These are phyloP conservation scores for Aspergillus aculeatinus DNA, from an alignment of 2,329 filamentous ascomycete genomes.

Conservation along the genomic window DNA sequence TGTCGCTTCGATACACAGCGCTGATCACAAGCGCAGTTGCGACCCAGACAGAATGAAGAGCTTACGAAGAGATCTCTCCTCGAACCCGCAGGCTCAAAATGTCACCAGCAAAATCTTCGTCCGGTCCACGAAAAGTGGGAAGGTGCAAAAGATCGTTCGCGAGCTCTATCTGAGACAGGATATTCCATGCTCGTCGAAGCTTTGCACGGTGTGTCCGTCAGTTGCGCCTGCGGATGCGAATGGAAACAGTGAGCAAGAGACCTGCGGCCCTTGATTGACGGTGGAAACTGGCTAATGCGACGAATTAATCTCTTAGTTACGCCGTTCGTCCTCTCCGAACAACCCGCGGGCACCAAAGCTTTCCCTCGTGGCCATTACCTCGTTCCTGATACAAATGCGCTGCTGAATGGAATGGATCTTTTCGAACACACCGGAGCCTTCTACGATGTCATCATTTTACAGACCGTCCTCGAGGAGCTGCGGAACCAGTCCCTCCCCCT, in stretches of 20 bases:
- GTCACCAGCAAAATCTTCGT: conserved; percentile 96
- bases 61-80: conserved; percentile 56
- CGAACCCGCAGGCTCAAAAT: conserved; percentile 62
- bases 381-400: conserved; percentile 91
- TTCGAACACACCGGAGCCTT: conserved; percentile 92
- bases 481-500: conserved; percentile 90
- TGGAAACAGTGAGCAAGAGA: conserved; percentile 61
- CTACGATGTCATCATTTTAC: conserved; percentile 93
- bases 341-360: conserved; percentile 75
- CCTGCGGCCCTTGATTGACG: background rate
- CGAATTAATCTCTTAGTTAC: conserved; percentile 53
- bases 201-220: conserved; percentile 75
- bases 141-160: conserved; percentile 97
- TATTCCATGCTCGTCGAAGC: conserved; percentile 91
- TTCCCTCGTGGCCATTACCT: conserved; percentile 91
- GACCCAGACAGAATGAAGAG: conserved; percentile 55
- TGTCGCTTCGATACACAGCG: conserved; percentile 6
- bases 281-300: conserved; percentile 21
- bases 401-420: conserved; percentile 93
- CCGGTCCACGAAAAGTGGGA: conserved; percentile 88
- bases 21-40: conserved; percentile 7
- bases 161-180: conserved; percentile 95
- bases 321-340: conserved; percentile 85
- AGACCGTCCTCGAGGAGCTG: conserved; percentile 94
- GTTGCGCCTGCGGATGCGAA: conserved; percentile 76